Conservation (phyloP, 495 filamentous ascomycete genomes). For the Penicillium goetzii region DNA sequence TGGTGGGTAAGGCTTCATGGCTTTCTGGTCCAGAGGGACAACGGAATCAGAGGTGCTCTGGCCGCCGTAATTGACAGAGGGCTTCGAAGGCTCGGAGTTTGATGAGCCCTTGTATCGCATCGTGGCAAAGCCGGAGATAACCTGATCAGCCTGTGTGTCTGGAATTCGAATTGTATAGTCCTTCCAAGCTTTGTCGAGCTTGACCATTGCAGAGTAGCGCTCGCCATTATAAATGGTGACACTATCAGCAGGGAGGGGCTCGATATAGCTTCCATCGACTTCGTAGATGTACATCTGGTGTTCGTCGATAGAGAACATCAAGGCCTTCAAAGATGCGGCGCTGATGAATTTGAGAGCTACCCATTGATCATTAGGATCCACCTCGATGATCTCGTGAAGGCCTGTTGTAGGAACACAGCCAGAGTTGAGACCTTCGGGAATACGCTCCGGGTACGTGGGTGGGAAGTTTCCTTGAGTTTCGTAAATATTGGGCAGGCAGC, state of each 20-base stretch:
- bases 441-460: slow-evolving; percentile 32
- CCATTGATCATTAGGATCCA: slow-evolving; percentile 45
- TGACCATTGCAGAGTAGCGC: slow-evolving; percentile 43
- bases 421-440: slow-evolving; percentile 42
- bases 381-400: slow-evolving; percentile 39
- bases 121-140: slow-evolving; percentile 40
- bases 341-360: slow-evolving; percentile 55
- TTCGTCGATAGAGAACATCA: slow-evolving; percentile 48
- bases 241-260: slow-evolving; percentile 37
- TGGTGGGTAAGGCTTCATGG: slow-evolving; percentile 41
- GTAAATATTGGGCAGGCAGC: slow-evolving; percentile 37
- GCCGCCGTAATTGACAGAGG: slow-evolving; percentile 48
- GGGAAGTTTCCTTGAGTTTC: slow-evolving; percentile 34
- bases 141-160: slow-evolving; percentile 38
- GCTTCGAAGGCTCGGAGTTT: slow-evolving; percentile 23
- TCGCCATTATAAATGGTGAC: slow-evolving; percentile 40
- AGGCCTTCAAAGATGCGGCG: slow-evolving; percentile 40
- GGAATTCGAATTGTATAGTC: slow-evolving; percentile 44
- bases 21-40: slow-evolving; percentile 35
- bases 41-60: slow-evolving; percentile 36
- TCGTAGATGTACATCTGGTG: slow-evolving; percentile 47
- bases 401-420: slow-evolving; percentile 49
- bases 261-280: slow-evolving; percentile 45
- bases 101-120: slow-evolving; percentile 40
- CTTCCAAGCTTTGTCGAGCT: slow-evolving; percentile 38